Percentiles rank a stretch among this genome's conserved stretches.
These are phyloP conservation scores for Agaricus sinodeliciosus DNA, from an alignment of 768 basidiomycete species.

Conservation along the genomic window DNA sequence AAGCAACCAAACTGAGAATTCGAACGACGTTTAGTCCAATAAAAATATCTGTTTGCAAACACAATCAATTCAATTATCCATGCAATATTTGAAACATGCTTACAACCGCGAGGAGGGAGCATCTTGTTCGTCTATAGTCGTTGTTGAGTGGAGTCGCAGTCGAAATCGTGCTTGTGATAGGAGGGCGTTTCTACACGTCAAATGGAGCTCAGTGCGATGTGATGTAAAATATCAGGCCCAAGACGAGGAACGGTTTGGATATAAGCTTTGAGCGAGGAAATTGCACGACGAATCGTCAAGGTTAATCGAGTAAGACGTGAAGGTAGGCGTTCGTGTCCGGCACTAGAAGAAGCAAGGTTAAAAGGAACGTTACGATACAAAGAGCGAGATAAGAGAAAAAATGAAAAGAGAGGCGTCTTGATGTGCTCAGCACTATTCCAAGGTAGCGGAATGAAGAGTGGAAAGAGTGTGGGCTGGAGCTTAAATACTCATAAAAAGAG, in stretches of 20 bases:
- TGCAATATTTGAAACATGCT: conserved; percentile 10
- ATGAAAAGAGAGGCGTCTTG: not conserved
- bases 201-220: not conserved
- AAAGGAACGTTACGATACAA: not conserved
- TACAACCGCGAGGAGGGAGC: conserved; percentile 34
- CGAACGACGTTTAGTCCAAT: conserved; percentile 77
- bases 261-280: conserved; percentile 2
- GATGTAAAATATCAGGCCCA: not conserved
- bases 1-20: conserved; percentile 67
- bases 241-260: not conserved
- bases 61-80: not conserved
- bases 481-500: not conserved
- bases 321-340: conserved; percentile 1
- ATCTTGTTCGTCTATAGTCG: conserved; percentile 13
- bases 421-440: not conserved
- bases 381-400: not conserved
- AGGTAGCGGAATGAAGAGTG: not conserved
- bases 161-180: not conserved
- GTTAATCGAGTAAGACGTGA: not conserved
- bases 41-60: conserved; percentile 44
- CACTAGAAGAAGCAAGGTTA: not conserved
- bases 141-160: not conserved
- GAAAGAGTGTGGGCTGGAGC: not conserved
- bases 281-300: conserved; percentile 7
- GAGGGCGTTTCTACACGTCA: not conserved